Conservation (phyloP, 495 filamentous ascomycete species). For the Penicillium malachiteum region DNA sequence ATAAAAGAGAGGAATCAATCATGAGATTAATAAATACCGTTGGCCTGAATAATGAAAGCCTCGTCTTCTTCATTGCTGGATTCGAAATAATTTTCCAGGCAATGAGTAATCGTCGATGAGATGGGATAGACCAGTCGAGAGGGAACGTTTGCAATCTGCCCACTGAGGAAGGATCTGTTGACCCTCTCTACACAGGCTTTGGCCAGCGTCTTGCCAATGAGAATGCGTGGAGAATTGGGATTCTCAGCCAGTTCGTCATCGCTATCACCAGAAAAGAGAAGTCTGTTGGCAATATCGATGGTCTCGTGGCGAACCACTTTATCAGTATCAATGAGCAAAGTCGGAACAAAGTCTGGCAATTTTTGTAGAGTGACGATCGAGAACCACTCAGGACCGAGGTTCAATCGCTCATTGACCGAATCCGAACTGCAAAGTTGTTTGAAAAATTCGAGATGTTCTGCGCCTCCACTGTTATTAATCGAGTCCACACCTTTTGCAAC, state of each 20-base stretch:
- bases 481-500: slow-evolving; percentile 56
- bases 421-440: slow-evolving; percentile 35
- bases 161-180: slow-evolving; percentile 26
- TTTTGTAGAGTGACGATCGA: slow-evolving; percentile 47
- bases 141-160: slow-evolving; percentile 30
- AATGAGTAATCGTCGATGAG: slow-evolving; percentile 39
- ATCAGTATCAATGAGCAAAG: slow-evolving; percentile 64
- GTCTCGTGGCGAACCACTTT: slow-evolving; percentile 51
- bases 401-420: slow-evolving; percentile 35
- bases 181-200: slow-evolving; percentile 33
- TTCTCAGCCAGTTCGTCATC: neutral
- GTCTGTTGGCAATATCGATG: slow-evolving; percentile 53
- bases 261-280: slow-evolving; percentile 42
- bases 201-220: slow-evolving; percentile 1
- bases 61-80: slow-evolving; percentile 41
- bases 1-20: neutral
- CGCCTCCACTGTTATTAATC: slow-evolving; percentile 55
- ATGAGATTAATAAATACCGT: slow-evolving; percentile 30
- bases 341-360: slow-evolving; percentile 65
- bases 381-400: slow-evolving; percentile 36
- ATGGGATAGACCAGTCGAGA: slow-evolving; percentile 39
- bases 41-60: slow-evolving; percentile 30
- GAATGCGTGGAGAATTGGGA: neutral
- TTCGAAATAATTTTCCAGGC: slow-evolving; percentile 40
- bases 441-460: slow-evolving; percentile 62